Conservation (phyloP, 768 basidiomycete genomes). For the Amanita pallidorosea region DNA sequence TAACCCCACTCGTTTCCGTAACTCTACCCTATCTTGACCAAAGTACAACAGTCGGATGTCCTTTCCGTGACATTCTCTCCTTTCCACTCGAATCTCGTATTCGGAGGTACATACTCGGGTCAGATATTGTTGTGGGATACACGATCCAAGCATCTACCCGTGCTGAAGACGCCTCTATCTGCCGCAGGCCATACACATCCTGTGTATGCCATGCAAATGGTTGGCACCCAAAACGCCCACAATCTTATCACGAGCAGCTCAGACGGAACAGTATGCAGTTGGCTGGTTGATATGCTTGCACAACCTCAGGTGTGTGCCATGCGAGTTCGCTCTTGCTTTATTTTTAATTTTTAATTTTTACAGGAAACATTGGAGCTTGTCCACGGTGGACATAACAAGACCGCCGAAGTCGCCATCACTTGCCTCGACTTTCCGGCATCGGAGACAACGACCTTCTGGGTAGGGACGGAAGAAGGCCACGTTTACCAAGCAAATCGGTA, state of each 20-base stretch:
- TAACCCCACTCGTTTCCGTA: constrained; percentile 18
- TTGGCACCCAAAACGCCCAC: constrained; percentile 97
- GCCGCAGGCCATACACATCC: constrained; percentile 97
- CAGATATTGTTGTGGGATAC: constrained; percentile 99
- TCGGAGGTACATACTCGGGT: constrained; percentile 98
- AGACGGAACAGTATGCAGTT: constrained; percentile 94
- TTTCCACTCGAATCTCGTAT: constrained; percentile 93
- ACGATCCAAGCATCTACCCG: constrained; percentile 90
- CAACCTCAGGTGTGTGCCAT: constrained; percentile 70
- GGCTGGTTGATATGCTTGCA: constrained; percentile 98
- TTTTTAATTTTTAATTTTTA: background rate
- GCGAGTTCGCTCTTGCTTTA: background rate
- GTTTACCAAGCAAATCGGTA: constrained; percentile 96
- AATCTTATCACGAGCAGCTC: constrained; percentile 95
- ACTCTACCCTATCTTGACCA: background rate
- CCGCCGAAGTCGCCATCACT: constrained; percentile 93
- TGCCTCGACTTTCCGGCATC: constrained; percentile 90
- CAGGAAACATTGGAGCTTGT: constrained; percentile 91
- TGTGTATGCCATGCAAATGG: constrained; percentile 97
- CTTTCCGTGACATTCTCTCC: constrained; percentile 95
- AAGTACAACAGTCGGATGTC: constrained; percentile 74
- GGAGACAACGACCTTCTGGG: constrained; percentile 95
- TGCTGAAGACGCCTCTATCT: constrained; percentile 92
- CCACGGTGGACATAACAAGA: constrained; percentile 90
- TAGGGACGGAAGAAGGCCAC: constrained; percentile 97